Conservation (phyloP, 306 rosid genomes). For the Elaeagnus macrophylla region DNA sequence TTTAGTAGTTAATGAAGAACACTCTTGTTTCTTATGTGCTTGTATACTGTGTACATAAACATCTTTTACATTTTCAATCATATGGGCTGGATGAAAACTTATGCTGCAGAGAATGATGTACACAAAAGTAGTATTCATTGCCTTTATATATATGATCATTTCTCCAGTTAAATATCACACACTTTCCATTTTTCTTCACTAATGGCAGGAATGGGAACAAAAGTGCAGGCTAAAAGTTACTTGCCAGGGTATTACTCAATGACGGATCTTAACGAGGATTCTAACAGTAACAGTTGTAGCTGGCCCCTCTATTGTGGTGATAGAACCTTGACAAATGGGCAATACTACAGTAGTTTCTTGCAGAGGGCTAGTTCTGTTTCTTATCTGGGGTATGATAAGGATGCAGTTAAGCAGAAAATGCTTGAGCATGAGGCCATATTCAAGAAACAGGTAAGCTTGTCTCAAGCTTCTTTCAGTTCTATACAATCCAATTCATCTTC, state of each 20-base stretch:
- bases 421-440: conserved; percentile 55
- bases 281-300: conserved; percentile 40
- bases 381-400: conserved; percentile 31
- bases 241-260: conserved; percentile 23
- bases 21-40: not conserved
- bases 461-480: not conserved
- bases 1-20: too few relatives aligned
- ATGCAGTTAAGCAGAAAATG: conserved; percentile 47
- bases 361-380: conserved; percentile 20
- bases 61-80: not conserved
- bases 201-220: conserved; percentile 36
- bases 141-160: conserved; percentile 17
- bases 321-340: conserved; percentile 15
- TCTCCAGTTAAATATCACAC: conserved; percentile 17
- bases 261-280: conserved; percentile 23
- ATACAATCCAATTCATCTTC: not conserved
- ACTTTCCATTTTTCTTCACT: conserved; percentile 3
- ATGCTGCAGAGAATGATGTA: not conserved
- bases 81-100: not conserved
- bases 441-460: conserved; percentile 51
- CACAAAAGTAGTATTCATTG: conserved; percentile 1
- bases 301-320: conserved; percentile 27
- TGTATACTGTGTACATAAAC: not conserved
- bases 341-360: conserved; percentile 20
- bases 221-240: conserved; percentile 29